Evolutionary conservation across 257 asterid species (phyloP).

Genomic region (Asclepias syriaca): DNA sequence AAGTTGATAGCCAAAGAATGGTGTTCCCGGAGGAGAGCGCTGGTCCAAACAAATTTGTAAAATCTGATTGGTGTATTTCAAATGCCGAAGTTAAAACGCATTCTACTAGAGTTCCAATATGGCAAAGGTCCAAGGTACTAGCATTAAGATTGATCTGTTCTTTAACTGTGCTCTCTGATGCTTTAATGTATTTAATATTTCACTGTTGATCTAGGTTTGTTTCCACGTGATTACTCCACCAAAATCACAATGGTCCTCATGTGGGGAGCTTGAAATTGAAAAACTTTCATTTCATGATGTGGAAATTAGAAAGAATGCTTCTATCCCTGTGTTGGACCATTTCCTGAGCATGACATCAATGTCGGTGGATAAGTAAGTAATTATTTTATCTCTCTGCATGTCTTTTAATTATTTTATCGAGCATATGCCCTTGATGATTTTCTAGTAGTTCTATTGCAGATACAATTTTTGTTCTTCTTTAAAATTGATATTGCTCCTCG

Average conservation of each 20-base stretch:
- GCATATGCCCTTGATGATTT: not conserved
- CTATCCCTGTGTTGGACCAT: slow-evolving; percentile 52
- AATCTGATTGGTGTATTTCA: slow-evolving; percentile 48
- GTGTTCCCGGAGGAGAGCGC: slow-evolving; percentile 21
- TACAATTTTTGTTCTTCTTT: not conserved
- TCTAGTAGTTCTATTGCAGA: not conserved
- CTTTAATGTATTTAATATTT: slow-evolving; percentile 5
- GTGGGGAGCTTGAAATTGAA: slow-evolving; percentile 62
- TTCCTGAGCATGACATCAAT: slow-evolving; percentile 43
- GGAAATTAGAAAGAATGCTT: slow-evolving; percentile 47
- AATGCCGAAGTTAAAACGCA: slow-evolving; percentile 67
- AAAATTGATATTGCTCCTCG: not conserved
- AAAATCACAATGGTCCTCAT: slow-evolving; percentile 27
- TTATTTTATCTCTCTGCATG: slow-evolving; percentile 2
- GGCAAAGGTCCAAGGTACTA: slow-evolving; percentile 56
- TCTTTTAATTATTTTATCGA: not conserved
- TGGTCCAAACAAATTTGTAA: slow-evolving; percentile 27
- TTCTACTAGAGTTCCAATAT: slow-evolving; percentile 48
- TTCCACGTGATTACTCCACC: slow-evolving; percentile 47
- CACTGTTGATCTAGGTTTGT: slow-evolving; percentile 39
- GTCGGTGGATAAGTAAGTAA: slow-evolving; percentile 39
- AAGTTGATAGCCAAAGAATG: slow-evolving; percentile 32
- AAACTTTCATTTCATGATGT: slow-evolving; percentile 45
- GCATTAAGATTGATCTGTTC: not conserved
- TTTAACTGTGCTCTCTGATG: slow-evolving; percentile 10